Base-by-base conservation (phyloP, 805 yeast genomes). In the Saccharomycopsis fermentans region DNA sequence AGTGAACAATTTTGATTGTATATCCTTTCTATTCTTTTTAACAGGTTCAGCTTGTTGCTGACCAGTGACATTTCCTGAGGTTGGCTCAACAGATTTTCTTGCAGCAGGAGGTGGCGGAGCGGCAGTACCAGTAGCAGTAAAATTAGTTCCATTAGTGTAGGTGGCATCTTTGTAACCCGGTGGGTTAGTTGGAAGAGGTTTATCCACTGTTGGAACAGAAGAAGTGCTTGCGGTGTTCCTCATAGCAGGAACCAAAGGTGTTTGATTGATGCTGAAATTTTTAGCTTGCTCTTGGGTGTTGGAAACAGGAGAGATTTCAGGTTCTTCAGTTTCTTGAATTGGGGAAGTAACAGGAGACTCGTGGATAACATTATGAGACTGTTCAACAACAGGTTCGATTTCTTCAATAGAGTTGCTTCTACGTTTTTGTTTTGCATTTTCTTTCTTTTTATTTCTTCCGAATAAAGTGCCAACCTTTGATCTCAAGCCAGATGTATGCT, bases 391-490 rank as follows among this genome's bases (percentile, higher is more conserved):
- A 26, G 56, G 4, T 8, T 24, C 56, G 19, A 26, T 16, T 34
- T 16, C 58, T n/a, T 40, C 58, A 32, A 39, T 48, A 5, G 58
- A 57, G 27, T 19, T 27, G 17, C 57, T 35, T 26, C 37, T 29
- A 12, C 43, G 59, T 16, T 59, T 40, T 29, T 26, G 14, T 12
- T 19, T 32, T 17, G 48, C 35, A 35, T 36, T 27, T 4, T 32
- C 29, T 58, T 40, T 62, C 51, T 48, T 56, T 36, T 76, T 74
- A 65, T 81, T 82, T 69, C 81, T 84, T 63, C 82, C 79, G 65
- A 87, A 82, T 62, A 87, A 80, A 0, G 94, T 84, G 9, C 95
- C 95, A 58, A 87, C 85, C 66, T 74, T 82, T 5, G 90, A 85
- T 70, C 81, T 81, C 65, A 87, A 69, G 52, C 76, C 77, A 52